phyloP scores from a whole-genome alignment of 2,329 filamentous ascomycete genomes.

The Cladosporium velox region DNA sequence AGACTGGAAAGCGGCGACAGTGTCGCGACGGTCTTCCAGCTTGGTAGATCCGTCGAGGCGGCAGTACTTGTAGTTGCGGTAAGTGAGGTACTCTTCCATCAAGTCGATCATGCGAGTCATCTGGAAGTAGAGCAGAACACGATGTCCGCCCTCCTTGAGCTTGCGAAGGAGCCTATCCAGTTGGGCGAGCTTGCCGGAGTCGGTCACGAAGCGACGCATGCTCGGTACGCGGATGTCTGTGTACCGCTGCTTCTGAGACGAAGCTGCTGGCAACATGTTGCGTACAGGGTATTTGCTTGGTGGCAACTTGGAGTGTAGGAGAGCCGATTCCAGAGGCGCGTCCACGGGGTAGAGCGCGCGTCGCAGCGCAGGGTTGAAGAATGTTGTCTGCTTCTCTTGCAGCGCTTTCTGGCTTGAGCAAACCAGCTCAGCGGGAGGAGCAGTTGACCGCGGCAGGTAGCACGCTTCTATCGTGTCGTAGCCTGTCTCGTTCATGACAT shows the following conservation, averaged over 20 bases:
- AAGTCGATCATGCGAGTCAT: constrained; percentile 99
- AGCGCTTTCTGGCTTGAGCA: constrained; percentile 67
- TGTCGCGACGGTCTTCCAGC: constrained; percentile 93
- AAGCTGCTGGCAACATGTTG: constrained; percentile 73
- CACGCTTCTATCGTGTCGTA: constrained; percentile 79
- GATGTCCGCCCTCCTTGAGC: constrained; percentile 89
- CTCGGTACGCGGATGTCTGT: constrained; percentile 91
- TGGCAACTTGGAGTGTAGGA: constrained; percentile 73
- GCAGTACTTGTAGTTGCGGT: constrained; percentile 98
- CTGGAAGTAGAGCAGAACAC: constrained; percentile 97
- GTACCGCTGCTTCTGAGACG: constrained; percentile 79
- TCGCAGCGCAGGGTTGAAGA: constrained; percentile 79
- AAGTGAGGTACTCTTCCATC: constrained; percentile 98
- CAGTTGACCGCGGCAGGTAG: constrained; percentile 73
- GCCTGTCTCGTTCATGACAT: constrained; percentile 67
- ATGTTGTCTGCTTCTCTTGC: constrained; percentile 66
- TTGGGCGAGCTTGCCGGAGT: constrained; percentile 92
- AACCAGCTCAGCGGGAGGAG: constrained; percentile 80
- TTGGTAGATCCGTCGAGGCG: constrained; percentile 96
- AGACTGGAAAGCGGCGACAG: constrained; percentile 94
- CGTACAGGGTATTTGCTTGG: constrained; percentile 63
- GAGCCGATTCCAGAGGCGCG: constrained; percentile 66
- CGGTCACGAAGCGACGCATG: constrained; percentile 96
- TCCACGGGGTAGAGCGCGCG: constrained; percentile 70
- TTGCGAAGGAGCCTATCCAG: constrained; percentile 83